These are phyloP conservation scores for Fomitopsis palustris DNA, from an alignment of 1,284 basidiomycete species.

Conservation along the genomic window DNA sequence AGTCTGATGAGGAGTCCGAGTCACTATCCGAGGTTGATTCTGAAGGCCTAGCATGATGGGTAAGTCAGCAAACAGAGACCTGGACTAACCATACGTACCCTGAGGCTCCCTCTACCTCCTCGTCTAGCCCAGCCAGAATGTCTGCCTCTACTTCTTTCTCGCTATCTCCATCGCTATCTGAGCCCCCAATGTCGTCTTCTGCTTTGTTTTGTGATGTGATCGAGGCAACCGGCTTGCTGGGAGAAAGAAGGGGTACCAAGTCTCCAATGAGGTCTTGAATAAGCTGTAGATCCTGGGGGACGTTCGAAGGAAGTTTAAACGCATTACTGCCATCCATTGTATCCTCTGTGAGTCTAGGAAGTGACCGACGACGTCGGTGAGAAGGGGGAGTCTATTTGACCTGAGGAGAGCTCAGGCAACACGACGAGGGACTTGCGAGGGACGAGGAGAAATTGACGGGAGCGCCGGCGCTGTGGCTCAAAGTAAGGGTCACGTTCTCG, in stretches of 20 bases:
- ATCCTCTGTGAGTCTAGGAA: too few species aligned
- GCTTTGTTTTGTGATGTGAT: neutral
- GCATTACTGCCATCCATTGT: conserved; percentile 17
- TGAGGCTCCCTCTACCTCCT: conserved; percentile 22
- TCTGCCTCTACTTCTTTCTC: conserved; percentile 69
- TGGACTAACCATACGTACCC: neutral
- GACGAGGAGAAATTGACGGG: neutral
- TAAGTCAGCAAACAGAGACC: neutral
- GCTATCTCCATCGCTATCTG: conserved; percentile 38
- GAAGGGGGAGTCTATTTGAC: too few species aligned
- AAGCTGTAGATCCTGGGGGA: conserved; percentile 70
- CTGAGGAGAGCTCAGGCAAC: neutral
- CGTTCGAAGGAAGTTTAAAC: conserved; percentile 56
- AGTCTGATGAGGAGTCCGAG: conserved; percentile 40
- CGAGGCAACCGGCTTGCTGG: conserved; percentile 4
- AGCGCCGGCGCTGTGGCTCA: neutral
- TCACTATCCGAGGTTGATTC: conserved; percentile 27
- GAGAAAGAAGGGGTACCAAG: conserved; percentile 12
- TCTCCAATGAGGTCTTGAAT: conserved; percentile 62
- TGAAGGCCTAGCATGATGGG: conserved; percentile 7
- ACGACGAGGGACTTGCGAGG: neutral
- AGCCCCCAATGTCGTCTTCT: conserved; percentile 32
- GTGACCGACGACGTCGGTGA: too few species aligned
- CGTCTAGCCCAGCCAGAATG: conserved; percentile 36
- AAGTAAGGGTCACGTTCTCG: neutral